A percentile compares a stretch with the other conserved stretches of the same genome.
These are phyloP conservation scores for Cercospora sesami DNA, from an alignment of 2,329 filamentous ascomycete genomes.

Conservation along the genomic window DNA sequence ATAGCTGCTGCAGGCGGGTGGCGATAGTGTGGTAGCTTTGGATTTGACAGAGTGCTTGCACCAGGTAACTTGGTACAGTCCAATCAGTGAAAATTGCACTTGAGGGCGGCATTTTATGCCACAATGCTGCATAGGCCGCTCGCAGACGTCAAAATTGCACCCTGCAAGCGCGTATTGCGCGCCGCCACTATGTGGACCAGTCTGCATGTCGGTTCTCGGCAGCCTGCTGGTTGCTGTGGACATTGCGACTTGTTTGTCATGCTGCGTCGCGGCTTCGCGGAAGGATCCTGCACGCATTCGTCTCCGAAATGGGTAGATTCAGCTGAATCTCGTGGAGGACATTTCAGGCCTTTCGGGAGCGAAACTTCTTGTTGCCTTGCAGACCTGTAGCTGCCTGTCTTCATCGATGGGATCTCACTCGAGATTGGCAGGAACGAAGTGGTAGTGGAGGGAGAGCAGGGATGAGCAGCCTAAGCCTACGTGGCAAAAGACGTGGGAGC, in stretches of 20 bases:
- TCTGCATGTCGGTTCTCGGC: neutral
- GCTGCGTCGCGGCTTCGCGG: neutral
- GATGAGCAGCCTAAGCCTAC: no score
- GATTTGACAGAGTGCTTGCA: neutral
- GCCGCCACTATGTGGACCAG: neutral
- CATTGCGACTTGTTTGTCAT: neutral
- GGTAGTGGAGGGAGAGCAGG: no score
- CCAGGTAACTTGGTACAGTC: neutral
- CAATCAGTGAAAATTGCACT: neutral
- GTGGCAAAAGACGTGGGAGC: neutral
- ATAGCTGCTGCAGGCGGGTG: neutral
- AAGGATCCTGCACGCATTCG: no score
- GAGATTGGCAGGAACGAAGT: neutral
- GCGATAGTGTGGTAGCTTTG: constrained; percentile 11
- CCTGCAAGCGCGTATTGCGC: neutral
- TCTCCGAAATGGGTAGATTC: no score
- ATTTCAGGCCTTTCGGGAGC: no score
- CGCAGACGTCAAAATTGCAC: no score
- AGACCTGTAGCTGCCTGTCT: no score
- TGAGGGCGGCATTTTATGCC: no score
- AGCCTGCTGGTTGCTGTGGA: neutral
- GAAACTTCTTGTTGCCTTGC: neutral
- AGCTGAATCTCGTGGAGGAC: no score
- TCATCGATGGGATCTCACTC: no score
- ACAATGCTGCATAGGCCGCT: no score